Evolutionary conservation across 2,329 filamentous ascomycete genomes (phyloP), one percentile per base, ranked within the genome.

Genomic region (Fusarium scirpi): DNA sequence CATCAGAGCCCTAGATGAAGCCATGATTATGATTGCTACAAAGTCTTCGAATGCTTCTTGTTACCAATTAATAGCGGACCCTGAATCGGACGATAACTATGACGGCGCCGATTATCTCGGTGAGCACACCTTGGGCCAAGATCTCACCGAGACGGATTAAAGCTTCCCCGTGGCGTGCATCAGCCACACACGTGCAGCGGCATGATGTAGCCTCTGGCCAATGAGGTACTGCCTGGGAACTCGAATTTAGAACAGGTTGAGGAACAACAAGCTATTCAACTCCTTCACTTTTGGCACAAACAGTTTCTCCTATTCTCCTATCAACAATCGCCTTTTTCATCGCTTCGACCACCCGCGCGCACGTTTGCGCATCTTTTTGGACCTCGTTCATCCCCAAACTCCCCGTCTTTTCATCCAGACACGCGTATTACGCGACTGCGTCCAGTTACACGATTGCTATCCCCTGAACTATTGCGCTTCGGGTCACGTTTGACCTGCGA

Each of bases 171-270:
- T 11, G 7, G 49, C 49, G 46, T 15, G 38, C 38, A 58, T 51
- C 67, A 70, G 66, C 67, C 61, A 64, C 57, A 69, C 73, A 74
- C 70, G 72, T 76, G 74, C 69, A 47, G 57, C 24, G n/a, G 47
- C 46, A 76, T 75, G 72, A 74, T 68, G 73, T 74, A 69, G 49
- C 58, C 59, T 64, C 47, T 20, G 57, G 45, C 75, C 74, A 76
- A 76, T 76, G 48, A 74, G 54, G 55, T 65, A 64, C 32, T 46
- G 40, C 20, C 52, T 41, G 55, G 49, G 55, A 57, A 76, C 71
- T 65, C 70, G 65, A 70, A 66, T 69, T 75, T 69, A 65, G 63
- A 66, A 64, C 73, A 69, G 69, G 65, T 58, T 64, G 65, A 52
- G 58, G 59, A 67, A 54, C 59, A 61, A 62, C 51, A 58, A 73